Evolutionary conservation across 345 rosid genomes (phyloP).

Genomic region (Schrenkiella parvula): DNA sequence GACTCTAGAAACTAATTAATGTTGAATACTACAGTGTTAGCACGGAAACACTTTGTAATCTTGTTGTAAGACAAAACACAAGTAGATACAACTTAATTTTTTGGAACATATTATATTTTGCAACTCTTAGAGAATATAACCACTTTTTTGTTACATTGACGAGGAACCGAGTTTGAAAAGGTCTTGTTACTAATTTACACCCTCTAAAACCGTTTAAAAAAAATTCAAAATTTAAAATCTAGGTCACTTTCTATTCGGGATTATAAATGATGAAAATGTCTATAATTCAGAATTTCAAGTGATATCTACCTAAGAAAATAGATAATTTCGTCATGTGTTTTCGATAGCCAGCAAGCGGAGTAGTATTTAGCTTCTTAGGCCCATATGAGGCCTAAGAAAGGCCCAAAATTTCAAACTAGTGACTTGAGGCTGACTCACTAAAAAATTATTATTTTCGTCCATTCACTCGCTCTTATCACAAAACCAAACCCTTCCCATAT

Average conservation of each 20-base stretch:
- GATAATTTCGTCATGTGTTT: background rate
- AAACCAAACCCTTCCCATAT: background rate
- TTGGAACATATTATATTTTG: no score
- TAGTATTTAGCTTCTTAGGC: background rate
- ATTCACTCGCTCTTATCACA: conserved; percentile 36
- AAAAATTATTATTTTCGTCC: conserved; percentile 5
- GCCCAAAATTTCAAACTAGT: conserved; percentile 10
- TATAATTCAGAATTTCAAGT: background rate
- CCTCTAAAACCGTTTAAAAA: no score
- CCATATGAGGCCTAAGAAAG: background rate
- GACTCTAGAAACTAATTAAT: no score
- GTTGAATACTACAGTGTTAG: no score
- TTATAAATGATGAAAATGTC: background rate
- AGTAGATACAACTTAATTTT: no score
- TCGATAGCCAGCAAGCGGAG: background rate
- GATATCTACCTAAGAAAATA: background rate
- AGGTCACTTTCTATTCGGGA: background rate
- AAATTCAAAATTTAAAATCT: no score
- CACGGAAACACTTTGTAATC: no score
- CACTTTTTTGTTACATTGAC: no score
- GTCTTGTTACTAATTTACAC: no score
- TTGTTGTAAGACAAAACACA: no score
- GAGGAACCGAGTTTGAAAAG: no score
- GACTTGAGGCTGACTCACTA: conserved; percentile 8
- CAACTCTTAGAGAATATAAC: no score